Percentiles rank a stretch among this genome's conserved stretches.
Conservation (phyloP, 768 basidiomycete genomes). For the Psilocybe cubensis region DNA sequence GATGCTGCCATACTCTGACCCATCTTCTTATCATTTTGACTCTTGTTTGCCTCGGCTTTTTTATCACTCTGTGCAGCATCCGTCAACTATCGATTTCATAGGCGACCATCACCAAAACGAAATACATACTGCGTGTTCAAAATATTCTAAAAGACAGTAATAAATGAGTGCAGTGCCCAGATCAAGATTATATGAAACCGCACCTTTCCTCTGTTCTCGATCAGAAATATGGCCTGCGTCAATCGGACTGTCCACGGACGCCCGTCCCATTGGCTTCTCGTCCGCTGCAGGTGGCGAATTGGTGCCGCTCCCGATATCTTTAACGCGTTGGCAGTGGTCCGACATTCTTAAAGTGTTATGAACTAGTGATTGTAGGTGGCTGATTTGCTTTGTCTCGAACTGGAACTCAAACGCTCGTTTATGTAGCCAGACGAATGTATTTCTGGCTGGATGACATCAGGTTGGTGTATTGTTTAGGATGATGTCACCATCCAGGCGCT, state of each 20-base stretch:
- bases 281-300: slow-evolving; percentile 57
- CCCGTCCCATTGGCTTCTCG: slow-evolving; percentile 51
- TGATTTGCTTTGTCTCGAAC: neutral
- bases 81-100: neutral
- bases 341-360: neutral
- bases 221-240: slow-evolving; percentile 40
- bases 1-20: slow-evolving; percentile 10
- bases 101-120: neutral
- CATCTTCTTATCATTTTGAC: neutral
- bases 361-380: neutral
- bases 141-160: slow-evolving; percentile 5
- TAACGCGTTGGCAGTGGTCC: neutral
- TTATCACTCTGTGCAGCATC: neutral
- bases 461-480: neutral
- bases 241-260: slow-evolving; percentile 35
- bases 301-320: slow-evolving; percentile 38
- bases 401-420: neutral
- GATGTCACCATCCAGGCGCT: neutral
- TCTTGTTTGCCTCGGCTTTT: neutral
- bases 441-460: slow-evolving; percentile 6
- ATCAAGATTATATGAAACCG: neutral
- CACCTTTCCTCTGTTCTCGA: slow-evolving; percentile 46
- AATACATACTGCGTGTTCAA: slow-evolving; percentile 1
- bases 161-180: neutral
- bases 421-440: slow-evolving; percentile 2